phyloP scores from a whole-genome alignment of 257 asterid genomes.

The Solanum ahanhuiri region DNA sequence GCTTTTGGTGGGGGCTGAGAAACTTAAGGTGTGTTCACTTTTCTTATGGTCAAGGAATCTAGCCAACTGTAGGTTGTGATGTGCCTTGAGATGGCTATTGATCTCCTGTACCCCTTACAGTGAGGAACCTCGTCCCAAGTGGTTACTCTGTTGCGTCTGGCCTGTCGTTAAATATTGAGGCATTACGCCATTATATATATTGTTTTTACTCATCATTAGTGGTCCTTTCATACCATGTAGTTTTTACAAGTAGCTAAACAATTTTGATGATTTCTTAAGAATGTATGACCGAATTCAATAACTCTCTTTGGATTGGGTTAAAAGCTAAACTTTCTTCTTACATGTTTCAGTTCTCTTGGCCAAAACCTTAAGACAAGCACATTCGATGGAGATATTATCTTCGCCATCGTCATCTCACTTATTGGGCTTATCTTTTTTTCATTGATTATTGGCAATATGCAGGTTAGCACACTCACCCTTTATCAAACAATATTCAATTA shows the following conservation, averaged over 20 bases:
- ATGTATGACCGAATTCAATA: not conserved
- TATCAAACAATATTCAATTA: not conserved
- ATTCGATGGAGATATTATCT: constrained; percentile 10
- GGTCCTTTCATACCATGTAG: not conserved
- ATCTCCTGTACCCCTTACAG: not conserved
- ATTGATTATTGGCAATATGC: not conserved
- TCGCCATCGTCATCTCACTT: constrained; percentile 17
- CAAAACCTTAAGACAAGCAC: constrained; percentile 23
- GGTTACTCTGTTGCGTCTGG: not conserved
- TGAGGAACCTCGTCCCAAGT: not conserved
- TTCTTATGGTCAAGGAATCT: not conserved
- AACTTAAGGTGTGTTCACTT: constrained; percentile 37
- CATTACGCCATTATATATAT: not conserved
- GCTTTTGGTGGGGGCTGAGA: constrained; percentile 75
- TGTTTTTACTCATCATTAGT: not conserved
- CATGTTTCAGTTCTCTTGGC: constrained; percentile 20
- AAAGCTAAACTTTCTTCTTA: not conserved
- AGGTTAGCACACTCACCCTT: not conserved
- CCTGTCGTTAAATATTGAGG: not conserved
- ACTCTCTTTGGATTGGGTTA: not conserved
- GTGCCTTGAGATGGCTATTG: not conserved
- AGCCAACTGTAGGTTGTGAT: not conserved
- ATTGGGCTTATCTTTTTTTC: constrained; percentile 5
- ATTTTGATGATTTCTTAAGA: not conserved
- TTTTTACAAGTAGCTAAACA: not conserved